Evolutionary conservation across 2,329 filamentous ascomycete species (phyloP), one percentile per base, ranked within the genome.

Genomic region (Ophiostoma novo-ulmi): DNA sequence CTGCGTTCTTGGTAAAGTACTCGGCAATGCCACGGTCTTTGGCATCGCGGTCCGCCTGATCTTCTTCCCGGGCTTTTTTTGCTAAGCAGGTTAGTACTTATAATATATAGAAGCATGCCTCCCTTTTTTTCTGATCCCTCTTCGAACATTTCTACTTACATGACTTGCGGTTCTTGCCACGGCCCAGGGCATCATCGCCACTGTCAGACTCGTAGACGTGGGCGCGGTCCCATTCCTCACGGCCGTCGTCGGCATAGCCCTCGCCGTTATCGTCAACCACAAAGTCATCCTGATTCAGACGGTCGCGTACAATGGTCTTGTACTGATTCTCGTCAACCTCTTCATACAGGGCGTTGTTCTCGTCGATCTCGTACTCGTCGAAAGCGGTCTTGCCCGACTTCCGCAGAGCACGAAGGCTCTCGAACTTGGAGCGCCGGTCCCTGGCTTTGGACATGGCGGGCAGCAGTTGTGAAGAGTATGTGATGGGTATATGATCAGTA

Each of bases 261-360:
- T 94, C 93, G 77, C 94, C 94, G 82, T 97, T 97, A 82, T 99
- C 95, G 82, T 98, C 95, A 72, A 99, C 94, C 69, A 99, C 94
- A 77, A 99, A 99, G 81, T 99, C 95, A 76, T 99, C 95, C 77
- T 97, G 86, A 77, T 98, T 92, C 69, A 99, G 84, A 66, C 95
- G 90, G 70, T 90, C 88, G 61, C 95, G 88, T 17, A 99, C 93
- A 75, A 98, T 90, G 79, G 96, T 96, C 83, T 97, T 97, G 84
- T 99, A 99, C 69, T 92, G 91, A 77, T 95, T 94, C 77, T 99
- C 95, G 77, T 98, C 94, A 67, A 99, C 93, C 77, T 97, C 94
- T 74, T 98, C 95, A 82, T 98, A 99, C 64, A 99, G 84, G 75
- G 92, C 88, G 74, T 90, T 87, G 76, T 92, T 91, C 73, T 98